Evolutionary conservation across 768 basidiomycete species (phyloP).

Genomic region (Termitomyces sp.): DNA sequence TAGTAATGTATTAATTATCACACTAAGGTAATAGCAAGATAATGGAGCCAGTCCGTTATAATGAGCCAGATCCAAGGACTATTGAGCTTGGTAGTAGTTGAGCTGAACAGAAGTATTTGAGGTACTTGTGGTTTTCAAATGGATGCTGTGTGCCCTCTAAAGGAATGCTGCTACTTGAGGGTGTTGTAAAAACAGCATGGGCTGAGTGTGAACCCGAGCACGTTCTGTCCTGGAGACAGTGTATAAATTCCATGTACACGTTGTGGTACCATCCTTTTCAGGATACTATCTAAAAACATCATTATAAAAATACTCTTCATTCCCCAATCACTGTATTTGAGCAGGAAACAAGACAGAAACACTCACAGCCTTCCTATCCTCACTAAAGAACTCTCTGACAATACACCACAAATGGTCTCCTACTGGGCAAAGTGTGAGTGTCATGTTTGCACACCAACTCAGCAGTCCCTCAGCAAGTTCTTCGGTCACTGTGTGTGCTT

Average conservation of each 20-base stretch:
- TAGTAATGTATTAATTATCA: too few species aligned
- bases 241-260: too few species aligned
- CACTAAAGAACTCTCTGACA: conserved; percentile 83
- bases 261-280: conserved; percentile 48
- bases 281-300: conserved; percentile 85
- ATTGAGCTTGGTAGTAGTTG: too few species aligned
- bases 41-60: too few species aligned
- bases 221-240: conserved; percentile 55
- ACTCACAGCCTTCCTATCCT: conserved; percentile 74
- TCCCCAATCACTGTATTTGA: too few species aligned
- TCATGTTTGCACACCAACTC: conserved; percentile 77
- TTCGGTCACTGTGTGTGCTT: conserved; percentile 76
- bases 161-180: conserved; percentile 81
- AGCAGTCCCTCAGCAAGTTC: conserved; percentile 82
- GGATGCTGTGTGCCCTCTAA: too few species aligned
- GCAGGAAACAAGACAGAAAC: background rate
- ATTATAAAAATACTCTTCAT: conserved; percentile 71
- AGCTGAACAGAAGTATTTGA: too few species aligned
- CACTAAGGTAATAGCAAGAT: too few species aligned
- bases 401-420: conserved; percentile 82
- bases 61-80: too few species aligned
- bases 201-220: conserved; percentile 87
- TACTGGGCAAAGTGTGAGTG: conserved; percentile 71
- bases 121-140: too few species aligned
- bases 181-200: conserved; percentile 71